These are phyloP conservation scores for Dipsacomyces acuminosporus DNA, from an alignment of 371 early-diverging fungal species.

Conservation along the genomic window DNA sequence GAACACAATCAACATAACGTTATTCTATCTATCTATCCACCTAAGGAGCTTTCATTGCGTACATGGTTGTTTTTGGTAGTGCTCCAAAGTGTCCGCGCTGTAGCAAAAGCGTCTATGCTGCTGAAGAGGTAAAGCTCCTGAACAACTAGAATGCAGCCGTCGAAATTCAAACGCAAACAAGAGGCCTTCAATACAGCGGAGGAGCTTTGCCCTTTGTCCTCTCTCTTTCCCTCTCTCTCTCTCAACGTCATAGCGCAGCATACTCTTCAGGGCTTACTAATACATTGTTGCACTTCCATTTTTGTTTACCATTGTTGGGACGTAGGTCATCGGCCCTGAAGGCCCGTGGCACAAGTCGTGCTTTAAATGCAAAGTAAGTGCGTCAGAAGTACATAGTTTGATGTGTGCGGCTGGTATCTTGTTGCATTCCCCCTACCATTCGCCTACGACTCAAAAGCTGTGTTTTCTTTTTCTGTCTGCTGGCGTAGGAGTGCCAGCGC, in stretches of 20 bases:
- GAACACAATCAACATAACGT: not conserved
- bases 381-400: no score
- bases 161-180: not conserved
- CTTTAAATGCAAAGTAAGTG: constrained; percentile 41
- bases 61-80: constrained; percentile 34
- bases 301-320: not conserved
- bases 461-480: no score
- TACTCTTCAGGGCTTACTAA: no score
- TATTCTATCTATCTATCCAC: no score
- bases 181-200: not conserved
- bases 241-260: no score
- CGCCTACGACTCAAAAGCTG: no score
- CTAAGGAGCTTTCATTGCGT: no score
- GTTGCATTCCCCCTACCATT: no score
- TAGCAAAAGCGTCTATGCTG: constrained; percentile 53
- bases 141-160: no score
- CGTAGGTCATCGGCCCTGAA: constrained; percentile 48
- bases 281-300: no score
- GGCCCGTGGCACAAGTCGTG: constrained; percentile 51
- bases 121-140: constrained; percentile 50
- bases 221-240: no score
- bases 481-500: constrained; percentile 35
- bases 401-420: no score
- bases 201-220: not conserved
- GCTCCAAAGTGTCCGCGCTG: constrained; percentile 57